phyloP scores from a whole-genome alignment of 78 protist species.

The Dictyostelium capitatum region DNA sequence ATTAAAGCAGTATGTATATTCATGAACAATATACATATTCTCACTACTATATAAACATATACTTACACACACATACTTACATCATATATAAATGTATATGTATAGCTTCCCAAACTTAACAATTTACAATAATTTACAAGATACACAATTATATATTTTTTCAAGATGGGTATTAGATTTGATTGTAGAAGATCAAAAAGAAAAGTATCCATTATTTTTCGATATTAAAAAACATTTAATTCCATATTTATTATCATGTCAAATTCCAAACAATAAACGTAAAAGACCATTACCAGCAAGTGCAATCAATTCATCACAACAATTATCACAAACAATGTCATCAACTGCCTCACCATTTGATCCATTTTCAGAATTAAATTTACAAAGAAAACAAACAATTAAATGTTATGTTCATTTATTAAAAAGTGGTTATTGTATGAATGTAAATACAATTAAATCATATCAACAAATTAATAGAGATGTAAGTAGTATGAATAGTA shows the following conservation, averaged over 20 bases:
- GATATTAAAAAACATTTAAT: constrained; percentile 67
- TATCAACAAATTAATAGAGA: constrained; percentile 68
- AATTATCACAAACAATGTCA: constrained; percentile 47
- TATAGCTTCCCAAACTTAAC: constrained; percentile 47
- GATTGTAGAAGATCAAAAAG: constrained; percentile 72
- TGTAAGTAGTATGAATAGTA: neutral
- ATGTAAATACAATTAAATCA: constrained; percentile 42
- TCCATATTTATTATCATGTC: constrained; percentile 62
- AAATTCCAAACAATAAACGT: constrained; percentile 24
- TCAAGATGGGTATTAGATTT: constrained; percentile 87
- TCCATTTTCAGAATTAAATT: constrained; percentile 35
- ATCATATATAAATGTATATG: neutral
- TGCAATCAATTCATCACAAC: constrained; percentile 37
- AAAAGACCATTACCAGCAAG: constrained; percentile 30
- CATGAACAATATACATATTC: no score
- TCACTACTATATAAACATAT: no score
- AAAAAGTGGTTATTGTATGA: constrained; percentile 50
- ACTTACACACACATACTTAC: neutral
- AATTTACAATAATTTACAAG: constrained; percentile 72
- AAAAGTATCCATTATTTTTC: constrained; percentile 18
- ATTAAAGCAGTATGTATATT: constrained; percentile 41
- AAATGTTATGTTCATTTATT: constrained; percentile 36
- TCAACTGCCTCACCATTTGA: constrained; percentile 57
- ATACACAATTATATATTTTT: constrained; percentile 90
- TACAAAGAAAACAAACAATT: neutral